Conservation (phyloP, 23 red algal species). For the Cyanidiococcus yangmingshanensis region DNA sequence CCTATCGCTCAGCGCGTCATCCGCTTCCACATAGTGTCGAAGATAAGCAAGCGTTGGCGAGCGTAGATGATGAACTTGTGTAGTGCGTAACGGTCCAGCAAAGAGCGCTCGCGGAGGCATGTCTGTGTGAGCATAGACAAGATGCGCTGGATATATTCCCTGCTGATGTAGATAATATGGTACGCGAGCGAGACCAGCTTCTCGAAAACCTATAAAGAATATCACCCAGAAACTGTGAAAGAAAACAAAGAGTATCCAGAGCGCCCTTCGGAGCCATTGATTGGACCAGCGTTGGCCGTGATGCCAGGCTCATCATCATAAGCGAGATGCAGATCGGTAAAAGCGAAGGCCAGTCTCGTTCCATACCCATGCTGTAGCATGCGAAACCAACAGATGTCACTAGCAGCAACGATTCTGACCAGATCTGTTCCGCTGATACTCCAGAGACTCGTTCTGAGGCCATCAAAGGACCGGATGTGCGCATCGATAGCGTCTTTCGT, state of each 20-base stretch:
- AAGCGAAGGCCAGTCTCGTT: background rate
- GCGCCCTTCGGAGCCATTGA: background rate
- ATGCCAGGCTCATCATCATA: background rate
- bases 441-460: too few species aligned
- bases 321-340: background rate
- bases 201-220: background rate
- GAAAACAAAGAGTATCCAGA: background rate
- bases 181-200: background rate
- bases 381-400: background rate
- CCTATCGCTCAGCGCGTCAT: too few species aligned
- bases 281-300: background rate
- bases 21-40: background rate
- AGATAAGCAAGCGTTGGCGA: background rate
- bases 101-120: conserved; percentile 4
- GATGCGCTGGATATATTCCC: background rate
- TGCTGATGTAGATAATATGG: background rate
- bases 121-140: background rate
- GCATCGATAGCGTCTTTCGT: too few species aligned
- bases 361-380: background rate
- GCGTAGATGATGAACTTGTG: conserved; percentile 5
- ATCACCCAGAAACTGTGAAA: background rate
- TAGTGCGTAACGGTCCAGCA: background rate
- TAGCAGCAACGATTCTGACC: background rate
- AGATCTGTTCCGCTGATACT: too few species aligned
- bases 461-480: too few species aligned